Percentiles rank a stretch among this genome's conserved stretches.
Conservation (phyloP, 768 basidiomycete genomes). For the Boletus subparvulus region DNA sequence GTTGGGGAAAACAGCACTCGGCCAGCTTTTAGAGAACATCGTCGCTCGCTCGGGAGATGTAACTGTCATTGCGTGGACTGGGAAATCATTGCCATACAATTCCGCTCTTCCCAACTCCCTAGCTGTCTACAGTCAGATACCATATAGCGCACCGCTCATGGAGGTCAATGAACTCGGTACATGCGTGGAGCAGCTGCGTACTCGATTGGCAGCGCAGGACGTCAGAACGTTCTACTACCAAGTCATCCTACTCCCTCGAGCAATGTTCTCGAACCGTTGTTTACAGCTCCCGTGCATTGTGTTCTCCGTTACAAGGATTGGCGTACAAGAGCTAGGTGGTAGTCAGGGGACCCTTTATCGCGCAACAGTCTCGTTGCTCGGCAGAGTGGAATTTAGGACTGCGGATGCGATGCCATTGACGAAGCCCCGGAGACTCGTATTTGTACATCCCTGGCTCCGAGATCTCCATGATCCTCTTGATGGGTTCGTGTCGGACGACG, state of each 20-base stretch:
- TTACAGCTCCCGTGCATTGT: too few species aligned
- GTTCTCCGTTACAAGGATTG: not conserved
- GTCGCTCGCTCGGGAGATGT: too few species aligned
- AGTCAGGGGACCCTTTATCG: not conserved
- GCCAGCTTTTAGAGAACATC: slow-evolving; percentile 5
- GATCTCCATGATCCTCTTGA: not conserved
- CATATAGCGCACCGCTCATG: not conserved
- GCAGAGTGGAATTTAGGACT: slow-evolving; percentile 4
- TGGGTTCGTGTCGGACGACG: not conserved
- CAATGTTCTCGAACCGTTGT: too few species aligned
- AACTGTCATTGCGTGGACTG: slow-evolving; percentile 10
- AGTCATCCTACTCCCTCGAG: not conserved
- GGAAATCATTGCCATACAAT: not conserved
- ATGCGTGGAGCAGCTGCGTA: too few species aligned
- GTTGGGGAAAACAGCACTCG: not conserved
- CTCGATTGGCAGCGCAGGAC: too few species aligned
- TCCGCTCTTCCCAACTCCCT: slow-evolving; percentile 7
- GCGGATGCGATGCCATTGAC: not conserved
- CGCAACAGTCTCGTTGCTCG: not conserved
- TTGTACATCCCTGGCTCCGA: slow-evolving; percentile 13
- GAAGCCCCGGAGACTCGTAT: not conserved
- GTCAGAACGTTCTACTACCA: not conserved
- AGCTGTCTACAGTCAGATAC: not conserved
- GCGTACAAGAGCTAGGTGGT: not conserved
- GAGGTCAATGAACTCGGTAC: not conserved